phyloP scores from a whole-genome alignment of 805 yeast genomes.

The Schizosaccharomyces japonicus region DNA sequence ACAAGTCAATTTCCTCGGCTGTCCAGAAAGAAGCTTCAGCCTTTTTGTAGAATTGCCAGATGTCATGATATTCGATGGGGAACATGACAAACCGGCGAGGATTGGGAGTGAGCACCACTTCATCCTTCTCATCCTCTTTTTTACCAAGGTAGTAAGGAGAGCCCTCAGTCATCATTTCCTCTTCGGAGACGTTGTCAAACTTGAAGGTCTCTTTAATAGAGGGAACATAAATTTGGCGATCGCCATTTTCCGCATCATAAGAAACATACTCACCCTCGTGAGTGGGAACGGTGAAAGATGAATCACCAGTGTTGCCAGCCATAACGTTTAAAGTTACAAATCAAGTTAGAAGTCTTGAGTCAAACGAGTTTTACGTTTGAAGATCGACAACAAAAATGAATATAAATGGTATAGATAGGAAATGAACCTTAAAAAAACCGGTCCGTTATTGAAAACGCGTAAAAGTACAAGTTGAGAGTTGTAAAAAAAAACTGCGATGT shows the following conservation, averaged over 20 bases:
- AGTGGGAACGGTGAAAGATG: background rate
- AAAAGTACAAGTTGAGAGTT: no score
- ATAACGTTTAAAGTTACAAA: no score
- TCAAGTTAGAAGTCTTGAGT: no score
- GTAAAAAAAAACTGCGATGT: no score
- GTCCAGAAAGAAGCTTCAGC: slow-evolving; percentile 99
- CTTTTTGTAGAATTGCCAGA: slow-evolving; percentile 96
- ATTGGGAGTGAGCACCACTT: slow-evolving; percentile 72
- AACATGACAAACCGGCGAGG: slow-evolving; percentile 71
- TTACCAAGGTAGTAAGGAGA: background rate
- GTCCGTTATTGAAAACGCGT: no score
- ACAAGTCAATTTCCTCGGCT: slow-evolving; percentile 90
- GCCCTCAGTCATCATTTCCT: background rate
- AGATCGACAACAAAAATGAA: no score
- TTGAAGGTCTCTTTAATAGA: background rate
- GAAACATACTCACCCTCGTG: background rate
- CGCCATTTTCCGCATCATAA: background rate
- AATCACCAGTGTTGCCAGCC: no score
- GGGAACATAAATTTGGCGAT: background rate
- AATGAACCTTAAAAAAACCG: no score
- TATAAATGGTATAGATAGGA: no score
- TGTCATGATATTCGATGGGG: slow-evolving; percentile 90
- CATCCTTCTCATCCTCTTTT: slow-evolving; percentile 16
- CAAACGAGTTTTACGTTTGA: no score
- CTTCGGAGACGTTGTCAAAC: background rate